A percentile compares a stretch with the other conserved stretches of the same genome.
These are phyloP conservation scores for Pythium guiyangense DNA, from an alignment of 352 stramenopile species.

Conservation along the genomic window DNA sequence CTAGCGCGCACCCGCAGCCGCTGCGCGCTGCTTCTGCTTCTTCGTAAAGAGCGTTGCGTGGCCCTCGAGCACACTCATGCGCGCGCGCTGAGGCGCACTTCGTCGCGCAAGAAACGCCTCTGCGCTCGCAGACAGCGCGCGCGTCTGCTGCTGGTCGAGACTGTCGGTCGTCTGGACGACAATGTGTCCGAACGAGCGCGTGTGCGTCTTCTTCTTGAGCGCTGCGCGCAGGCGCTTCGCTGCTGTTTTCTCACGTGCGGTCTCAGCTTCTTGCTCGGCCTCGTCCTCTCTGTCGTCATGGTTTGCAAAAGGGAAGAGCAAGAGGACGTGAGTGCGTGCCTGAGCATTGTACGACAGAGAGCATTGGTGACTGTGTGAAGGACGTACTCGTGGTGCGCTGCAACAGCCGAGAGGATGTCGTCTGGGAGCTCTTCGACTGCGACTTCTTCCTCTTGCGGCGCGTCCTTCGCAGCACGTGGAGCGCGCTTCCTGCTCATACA, in stretches of 20 bases:
- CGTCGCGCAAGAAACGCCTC: conserved; percentile 49
- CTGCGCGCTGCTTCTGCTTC: conserved; percentile 49
- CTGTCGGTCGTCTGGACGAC: conserved; percentile 64
- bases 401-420: conserved; percentile 62
- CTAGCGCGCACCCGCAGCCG: not conserved
- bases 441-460: conserved; percentile 14
- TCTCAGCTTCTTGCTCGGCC: conserved; percentile 35
- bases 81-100: conserved; percentile 37
- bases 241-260: conserved; percentile 17
- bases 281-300: conserved; percentile 39
- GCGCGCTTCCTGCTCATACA: conserved; percentile 32
- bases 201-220: conserved; percentile 57
- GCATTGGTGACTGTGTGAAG: too few species aligned
- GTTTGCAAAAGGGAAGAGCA: too few species aligned
- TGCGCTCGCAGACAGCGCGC: conserved; percentile 37
- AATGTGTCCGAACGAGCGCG: conserved; percentile 69
- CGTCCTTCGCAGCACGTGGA: conserved; percentile 3
- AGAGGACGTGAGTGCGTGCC: not conserved
- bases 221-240: conserved; percentile 13
- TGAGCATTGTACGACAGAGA: not conserved
- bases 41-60: conserved; percentile 68
- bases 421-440: conserved; percentile 43
- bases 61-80: conserved; percentile 68
- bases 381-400: conserved; percentile 54
- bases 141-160: conserved; percentile 35